A percentile compares a stretch with the other conserved stretches of the same genome.
phyloP scores from a whole-genome alignment of 2,329 filamentous ascomycete species.

The Elsinoe ampelina region DNA sequence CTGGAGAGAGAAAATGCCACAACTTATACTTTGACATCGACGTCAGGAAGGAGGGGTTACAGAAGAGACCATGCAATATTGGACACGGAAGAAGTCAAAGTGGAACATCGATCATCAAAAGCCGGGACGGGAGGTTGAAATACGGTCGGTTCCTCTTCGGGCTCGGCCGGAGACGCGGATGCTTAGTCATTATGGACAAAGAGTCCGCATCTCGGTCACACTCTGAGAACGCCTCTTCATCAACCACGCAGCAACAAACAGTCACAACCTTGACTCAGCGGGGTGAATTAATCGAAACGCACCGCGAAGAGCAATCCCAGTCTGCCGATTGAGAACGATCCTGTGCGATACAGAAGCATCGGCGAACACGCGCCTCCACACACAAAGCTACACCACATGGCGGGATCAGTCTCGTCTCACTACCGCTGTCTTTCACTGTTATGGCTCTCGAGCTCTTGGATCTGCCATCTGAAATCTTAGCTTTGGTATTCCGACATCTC shows the following conservation, averaged over 20 bases:
- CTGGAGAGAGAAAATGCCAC: background rate
- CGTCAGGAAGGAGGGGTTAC: background rate
- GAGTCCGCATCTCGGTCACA: too few species aligned
- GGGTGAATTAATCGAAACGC: too few species aligned
- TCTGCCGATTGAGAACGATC: too few species aligned
- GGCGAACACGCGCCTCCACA: too few species aligned
- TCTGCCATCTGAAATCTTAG: background rate
- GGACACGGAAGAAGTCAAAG: background rate
- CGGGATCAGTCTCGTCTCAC: background rate
- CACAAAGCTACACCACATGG: background rate
- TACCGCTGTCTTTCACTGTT: background rate
- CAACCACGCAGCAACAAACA: too few species aligned
- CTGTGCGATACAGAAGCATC: too few species aligned
- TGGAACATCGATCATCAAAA: background rate
- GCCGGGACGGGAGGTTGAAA: background rate
- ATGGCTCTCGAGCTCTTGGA: background rate
- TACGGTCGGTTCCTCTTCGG: background rate
- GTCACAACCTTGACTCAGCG: too few species aligned
- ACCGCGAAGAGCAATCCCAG: too few species aligned
- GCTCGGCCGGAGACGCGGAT: background rate
- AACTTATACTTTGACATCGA: background rate
- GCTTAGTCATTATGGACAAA: background rate
- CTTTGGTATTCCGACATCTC: background rate
- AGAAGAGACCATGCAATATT: background rate
- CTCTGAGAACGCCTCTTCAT: too few species aligned